Percentiles rank a stretch among this genome's conserved stretches.
These are phyloP conservation scores for Piromyces finnis DNA, from an alignment of 192 early-diverging fungal species.

Conservation along the genomic window DNA sequence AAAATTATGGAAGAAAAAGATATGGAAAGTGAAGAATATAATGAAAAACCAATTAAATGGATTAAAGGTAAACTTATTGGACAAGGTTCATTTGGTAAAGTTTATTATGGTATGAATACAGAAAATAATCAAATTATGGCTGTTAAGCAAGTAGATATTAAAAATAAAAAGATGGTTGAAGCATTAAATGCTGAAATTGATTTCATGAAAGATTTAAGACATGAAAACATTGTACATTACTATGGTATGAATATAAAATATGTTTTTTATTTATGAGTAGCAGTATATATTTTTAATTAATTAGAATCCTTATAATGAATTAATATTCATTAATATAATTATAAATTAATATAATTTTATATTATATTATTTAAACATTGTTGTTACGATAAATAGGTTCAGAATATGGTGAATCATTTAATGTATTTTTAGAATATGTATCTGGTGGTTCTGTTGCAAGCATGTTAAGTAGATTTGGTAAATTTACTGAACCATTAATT, in stretches of 20 bases:
- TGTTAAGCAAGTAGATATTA: conserved; percentile 82
- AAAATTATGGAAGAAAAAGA: no score
- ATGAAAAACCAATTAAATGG: conserved; percentile 30
- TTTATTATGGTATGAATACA: conserved; percentile 75
- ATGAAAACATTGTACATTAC: conserved; percentile 93
- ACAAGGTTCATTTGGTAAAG: conserved; percentile 91
- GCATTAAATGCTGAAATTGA: conserved; percentile 77
- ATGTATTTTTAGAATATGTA: conserved; percentile 95
- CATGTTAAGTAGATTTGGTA: conserved; percentile 65
- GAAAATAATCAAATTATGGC: conserved; percentile 71
- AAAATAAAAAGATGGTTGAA: conserved; percentile 24
- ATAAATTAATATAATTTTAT: no score
- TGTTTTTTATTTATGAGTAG: no score
- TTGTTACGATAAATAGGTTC: conserved; percentile 21
- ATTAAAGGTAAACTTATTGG: conserved; percentile 82
- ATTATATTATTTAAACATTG: no score
- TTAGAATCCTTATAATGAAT: no score
- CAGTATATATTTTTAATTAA: no score
- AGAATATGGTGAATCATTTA: conserved; percentile 55
- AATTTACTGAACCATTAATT: conserved; percentile 69
- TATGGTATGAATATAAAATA: conserved; percentile 8
- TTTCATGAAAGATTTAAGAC: conserved; percentile 74
- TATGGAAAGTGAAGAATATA: conserved; percentile 2
- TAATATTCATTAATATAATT: no score
- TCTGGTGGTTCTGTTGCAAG: conserved; percentile 88